Evolutionary conservation across 345 rosid genomes (phyloP).

Genomic region (Jatropha curcas): DNA sequence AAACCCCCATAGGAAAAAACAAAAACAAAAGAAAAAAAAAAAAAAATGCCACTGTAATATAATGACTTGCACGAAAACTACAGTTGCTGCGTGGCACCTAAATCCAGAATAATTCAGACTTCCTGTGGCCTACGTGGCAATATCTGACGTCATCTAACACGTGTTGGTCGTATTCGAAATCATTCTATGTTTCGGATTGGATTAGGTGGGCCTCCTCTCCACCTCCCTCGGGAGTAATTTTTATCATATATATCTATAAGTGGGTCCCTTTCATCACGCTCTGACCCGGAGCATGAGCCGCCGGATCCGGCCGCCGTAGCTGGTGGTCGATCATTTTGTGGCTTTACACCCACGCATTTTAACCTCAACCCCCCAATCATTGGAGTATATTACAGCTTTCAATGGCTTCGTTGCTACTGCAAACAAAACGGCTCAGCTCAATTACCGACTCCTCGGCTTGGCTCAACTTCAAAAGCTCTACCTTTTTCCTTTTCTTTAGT

Average conservation of each 20-base stretch:
- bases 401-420: slow-evolving; percentile 1
- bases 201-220: slow-evolving; percentile 22
- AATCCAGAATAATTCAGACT: slow-evolving; percentile 10
- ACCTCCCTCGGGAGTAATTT: background rate
- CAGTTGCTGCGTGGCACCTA: slow-evolving; percentile 26
- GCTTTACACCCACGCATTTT: slow-evolving; percentile 27
- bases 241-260: too few species aligned
- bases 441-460: too few species aligned
- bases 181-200: slow-evolving; percentile 16
- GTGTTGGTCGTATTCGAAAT: slow-evolving; percentile 28
- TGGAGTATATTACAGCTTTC: slow-evolving; percentile 19
- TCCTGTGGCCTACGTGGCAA: background rate
- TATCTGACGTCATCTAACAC: slow-evolving; percentile 16
- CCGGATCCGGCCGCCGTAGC: slow-evolving; percentile 36
- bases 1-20: too few species aligned
- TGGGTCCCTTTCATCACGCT: slow-evolving; percentile 8
- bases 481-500: too few species aligned
- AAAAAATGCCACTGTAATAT: background rate
- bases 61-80: slow-evolving; percentile 31
- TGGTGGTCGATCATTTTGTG: slow-evolving; percentile 21
- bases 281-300: slow-evolving; percentile 44
- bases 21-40: background rate
- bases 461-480: too few species aligned
- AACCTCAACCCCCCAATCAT: slow-evolving; percentile 17
- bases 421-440: slow-evolving; percentile 3